These are phyloP conservation scores for Thielaviopsis populi DNA, from an alignment of 2,329 filamentous ascomycete species.

Conservation along the genomic window DNA sequence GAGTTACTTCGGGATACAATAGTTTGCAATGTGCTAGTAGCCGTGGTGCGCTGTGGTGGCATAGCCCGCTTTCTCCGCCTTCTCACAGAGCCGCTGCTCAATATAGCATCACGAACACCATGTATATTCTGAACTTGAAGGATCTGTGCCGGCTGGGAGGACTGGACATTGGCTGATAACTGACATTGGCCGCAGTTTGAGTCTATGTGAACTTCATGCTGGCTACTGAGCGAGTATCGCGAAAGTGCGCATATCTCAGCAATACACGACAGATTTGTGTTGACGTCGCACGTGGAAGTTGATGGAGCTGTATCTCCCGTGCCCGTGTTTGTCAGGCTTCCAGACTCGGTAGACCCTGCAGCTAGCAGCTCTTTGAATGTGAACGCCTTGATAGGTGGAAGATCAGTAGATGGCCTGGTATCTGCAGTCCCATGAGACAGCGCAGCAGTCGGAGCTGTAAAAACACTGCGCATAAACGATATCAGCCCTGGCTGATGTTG, in stretches of 20 bases:
- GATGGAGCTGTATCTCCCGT: neutral
- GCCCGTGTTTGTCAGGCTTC: neutral
- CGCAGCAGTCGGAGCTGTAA: neutral
- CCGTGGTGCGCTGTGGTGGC: neutral
- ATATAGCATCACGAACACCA: neutral
- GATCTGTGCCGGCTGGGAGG: neutral
- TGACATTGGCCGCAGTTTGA: neutral
- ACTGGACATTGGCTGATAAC: neutral
- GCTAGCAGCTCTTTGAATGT: constrained; percentile 49
- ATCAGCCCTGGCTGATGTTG: neutral
- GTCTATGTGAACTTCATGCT: constrained; percentile 45
- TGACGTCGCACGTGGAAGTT: constrained; percentile 27
- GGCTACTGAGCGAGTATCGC: constrained; percentile 49
- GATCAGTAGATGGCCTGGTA: constrained; percentile 15
- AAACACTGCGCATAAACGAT: neutral
- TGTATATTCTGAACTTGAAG: neutral
- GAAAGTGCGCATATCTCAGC: constrained; percentile 53
- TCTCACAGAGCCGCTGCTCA: neutral
- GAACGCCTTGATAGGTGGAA: constrained; percentile 48
- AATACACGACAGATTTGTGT: constrained; percentile 25
- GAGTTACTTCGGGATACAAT: neutral
- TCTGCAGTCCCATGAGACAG: neutral
- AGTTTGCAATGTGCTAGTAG: neutral
- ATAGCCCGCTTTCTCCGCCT: neutral
- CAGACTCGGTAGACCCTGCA: constrained; percentile 16